Evolutionary conservation across 2,329 filamentous ascomycete species (phyloP).

Genomic region (Cladosporium sphaerospermum): DNA sequence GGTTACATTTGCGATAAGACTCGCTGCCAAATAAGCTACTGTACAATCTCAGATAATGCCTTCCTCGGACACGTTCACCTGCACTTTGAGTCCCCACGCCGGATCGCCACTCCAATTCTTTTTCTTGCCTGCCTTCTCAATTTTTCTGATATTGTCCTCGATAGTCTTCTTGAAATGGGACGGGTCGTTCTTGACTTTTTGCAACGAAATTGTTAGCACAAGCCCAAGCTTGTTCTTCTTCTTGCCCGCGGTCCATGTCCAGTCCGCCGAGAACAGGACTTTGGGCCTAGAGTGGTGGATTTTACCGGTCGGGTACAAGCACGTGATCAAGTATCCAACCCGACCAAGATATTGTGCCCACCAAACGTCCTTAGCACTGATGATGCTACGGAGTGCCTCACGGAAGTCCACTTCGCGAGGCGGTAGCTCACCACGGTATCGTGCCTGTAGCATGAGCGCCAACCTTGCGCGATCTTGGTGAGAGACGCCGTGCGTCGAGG

Average conservation of each 20-base stretch:
- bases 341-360: conserved; percentile 60
- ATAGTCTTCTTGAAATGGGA: conserved; percentile 38
- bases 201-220: conserved; percentile 38
- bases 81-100: conserved; percentile 37
- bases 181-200: conserved; percentile 36
- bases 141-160: conserved; percentile 35
- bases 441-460: conserved; percentile 63
- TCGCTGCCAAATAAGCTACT: neutral
- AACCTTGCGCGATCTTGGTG: conserved; percentile 66
- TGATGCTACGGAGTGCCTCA: conserved; percentile 47
- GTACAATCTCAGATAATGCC: conserved; percentile 4
- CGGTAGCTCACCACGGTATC: conserved; percentile 64
- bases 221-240: conserved; percentile 35
- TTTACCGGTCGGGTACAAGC: conserved; percentile 56
- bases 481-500: conserved; percentile 63
- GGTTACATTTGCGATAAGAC: too few relatives aligned
- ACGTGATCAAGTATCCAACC: conserved; percentile 52
- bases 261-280: conserved; percentile 9
- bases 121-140: conserved; percentile 54
- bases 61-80: conserved; percentile 22
- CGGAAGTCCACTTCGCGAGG: conserved; percentile 51
- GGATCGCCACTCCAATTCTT: conserved; percentile 48
- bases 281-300: conserved; percentile 21
- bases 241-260: conserved; percentile 10
- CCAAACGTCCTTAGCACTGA: conserved; percentile 50